A percentile compares a stretch with the other conserved stretches of the same genome.
phyloP scores from a whole-genome alignment of 116 monocot species.

The Phalaenopsis hybrid region DNA sequence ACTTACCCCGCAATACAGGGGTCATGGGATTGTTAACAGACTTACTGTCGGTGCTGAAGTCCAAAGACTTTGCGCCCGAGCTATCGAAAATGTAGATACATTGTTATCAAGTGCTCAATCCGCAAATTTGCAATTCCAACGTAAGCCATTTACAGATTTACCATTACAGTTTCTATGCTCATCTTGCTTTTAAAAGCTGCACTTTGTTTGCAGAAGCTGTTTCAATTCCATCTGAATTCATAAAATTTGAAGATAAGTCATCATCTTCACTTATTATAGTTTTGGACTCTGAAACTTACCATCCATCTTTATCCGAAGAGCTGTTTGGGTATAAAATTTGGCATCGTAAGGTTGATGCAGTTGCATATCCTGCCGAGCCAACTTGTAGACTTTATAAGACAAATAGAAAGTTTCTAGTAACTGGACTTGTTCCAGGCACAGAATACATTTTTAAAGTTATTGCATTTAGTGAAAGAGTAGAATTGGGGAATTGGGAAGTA shows the following conservation, averaged over 20 bases:
- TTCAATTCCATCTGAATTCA: constrained; percentile 26
- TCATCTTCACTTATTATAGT: constrained; percentile 45
- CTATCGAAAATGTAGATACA: constrained; percentile 20
- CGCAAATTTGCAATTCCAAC: constrained; percentile 10
- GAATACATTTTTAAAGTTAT: constrained; percentile 53
- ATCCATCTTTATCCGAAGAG: constrained; percentile 14
- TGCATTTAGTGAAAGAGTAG: constrained; percentile 39
- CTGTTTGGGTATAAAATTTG: constrained; percentile 43
- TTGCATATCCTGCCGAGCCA: constrained; percentile 34
- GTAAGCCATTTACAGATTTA: constrained; percentile 24
- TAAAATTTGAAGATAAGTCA: constrained; percentile 52
- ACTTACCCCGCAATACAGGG: constrained; percentile 14
- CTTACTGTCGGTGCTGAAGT: constrained; percentile 35
- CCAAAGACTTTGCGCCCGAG: constrained; percentile 31
- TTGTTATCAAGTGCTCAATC: constrained; percentile 22
- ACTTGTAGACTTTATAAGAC: constrained; percentile 33
- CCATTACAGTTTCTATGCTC: background rate
- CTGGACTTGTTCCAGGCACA: constrained; percentile 41
- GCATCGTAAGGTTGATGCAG: constrained; percentile 39
- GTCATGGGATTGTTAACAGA: constrained; percentile 34
- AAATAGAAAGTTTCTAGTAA: constrained; percentile 30
- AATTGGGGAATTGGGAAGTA: constrained; percentile 59
- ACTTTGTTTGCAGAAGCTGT: constrained; percentile 22
- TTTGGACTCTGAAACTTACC: constrained; percentile 23
- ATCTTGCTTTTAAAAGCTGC: background rate